Percentiles rank a stretch among this genome's conserved stretches.
These are phyloP conservation scores for Schizosaccharomyces osmophilus DNA, from an alignment of 805 yeast species.

Conservation along the genomic window DNA sequence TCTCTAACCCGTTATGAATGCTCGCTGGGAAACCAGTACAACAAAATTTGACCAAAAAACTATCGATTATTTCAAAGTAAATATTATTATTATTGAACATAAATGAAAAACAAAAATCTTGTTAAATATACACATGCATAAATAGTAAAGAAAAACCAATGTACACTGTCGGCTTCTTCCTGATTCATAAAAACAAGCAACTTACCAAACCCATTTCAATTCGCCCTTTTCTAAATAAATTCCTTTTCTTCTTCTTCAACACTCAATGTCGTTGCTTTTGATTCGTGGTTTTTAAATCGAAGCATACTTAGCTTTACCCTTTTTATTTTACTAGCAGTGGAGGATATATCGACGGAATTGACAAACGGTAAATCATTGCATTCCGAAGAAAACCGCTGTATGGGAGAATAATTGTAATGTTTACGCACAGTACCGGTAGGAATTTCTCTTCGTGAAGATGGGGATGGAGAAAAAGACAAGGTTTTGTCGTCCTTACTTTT, in stretches of 20 bases:
- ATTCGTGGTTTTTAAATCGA: neutral
- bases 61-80: too few species aligned
- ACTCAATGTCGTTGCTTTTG: neutral
- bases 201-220: too few species aligned
- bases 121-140: too few species aligned
- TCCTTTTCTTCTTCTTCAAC: neutral
- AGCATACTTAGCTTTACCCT: neutral
- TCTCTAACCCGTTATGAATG: too few species aligned
- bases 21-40: too few species aligned
- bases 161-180: too few species aligned
- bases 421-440: neutral
- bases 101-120: too few species aligned
- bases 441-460: neutral
- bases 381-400: neutral
- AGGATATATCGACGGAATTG: neutral
- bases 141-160: too few species aligned
- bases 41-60: too few species aligned
- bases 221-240: neutral
- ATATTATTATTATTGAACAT: too few species aligned
- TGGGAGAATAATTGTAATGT: neutral
- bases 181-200: too few species aligned
- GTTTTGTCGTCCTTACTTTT: too few species aligned
- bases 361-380: neutral
- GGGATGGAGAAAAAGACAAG: neutral
- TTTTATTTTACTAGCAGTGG: neutral